These are phyloP conservation scores for Laguncularia racemosa DNA, from an alignment of 345 rosid genomes.

Conservation along the genomic window DNA sequence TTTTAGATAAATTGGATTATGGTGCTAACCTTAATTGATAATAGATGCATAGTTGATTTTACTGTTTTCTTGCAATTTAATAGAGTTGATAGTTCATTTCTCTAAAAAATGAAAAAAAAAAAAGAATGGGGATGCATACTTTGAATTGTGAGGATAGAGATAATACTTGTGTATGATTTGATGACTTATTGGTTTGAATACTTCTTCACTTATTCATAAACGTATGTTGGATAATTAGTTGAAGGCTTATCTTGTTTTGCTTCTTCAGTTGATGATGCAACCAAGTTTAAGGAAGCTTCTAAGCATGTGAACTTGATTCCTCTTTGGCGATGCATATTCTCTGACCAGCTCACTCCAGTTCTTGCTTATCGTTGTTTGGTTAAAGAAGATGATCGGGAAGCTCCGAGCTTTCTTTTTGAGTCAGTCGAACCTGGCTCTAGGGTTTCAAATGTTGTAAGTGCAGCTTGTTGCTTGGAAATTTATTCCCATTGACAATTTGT, in stretches of 20 bases:
- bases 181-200: neutral
- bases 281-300: conserved; percentile 50
- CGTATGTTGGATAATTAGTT: no score
- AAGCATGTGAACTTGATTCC: conserved; percentile 62
- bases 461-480: conserved; percentile 1
- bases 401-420: conserved; percentile 87
- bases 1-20: no score
- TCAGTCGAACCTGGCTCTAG: conserved; percentile 66
- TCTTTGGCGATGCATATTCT: conserved; percentile 58
- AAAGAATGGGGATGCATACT: no score
- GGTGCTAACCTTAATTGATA: no score
- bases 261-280: conserved; percentile 33
- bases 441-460: conserved; percentile 52
- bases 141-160: no score
- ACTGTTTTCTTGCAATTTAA: no score
- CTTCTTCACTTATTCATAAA: neutral
- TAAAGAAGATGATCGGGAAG: conserved; percentile 73
- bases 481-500: neutral
- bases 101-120: no score
- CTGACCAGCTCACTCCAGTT: conserved; percentile 87
- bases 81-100: no score
- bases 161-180: neutral
- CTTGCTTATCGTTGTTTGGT: conserved; percentile 85
- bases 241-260: neutral
- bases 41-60: no score